Evolutionary conservation across 2,329 filamentous ascomycete species (phyloP), one percentile per base, ranked within the genome.

Genomic region (Rasamsonia emersonii): DNA sequence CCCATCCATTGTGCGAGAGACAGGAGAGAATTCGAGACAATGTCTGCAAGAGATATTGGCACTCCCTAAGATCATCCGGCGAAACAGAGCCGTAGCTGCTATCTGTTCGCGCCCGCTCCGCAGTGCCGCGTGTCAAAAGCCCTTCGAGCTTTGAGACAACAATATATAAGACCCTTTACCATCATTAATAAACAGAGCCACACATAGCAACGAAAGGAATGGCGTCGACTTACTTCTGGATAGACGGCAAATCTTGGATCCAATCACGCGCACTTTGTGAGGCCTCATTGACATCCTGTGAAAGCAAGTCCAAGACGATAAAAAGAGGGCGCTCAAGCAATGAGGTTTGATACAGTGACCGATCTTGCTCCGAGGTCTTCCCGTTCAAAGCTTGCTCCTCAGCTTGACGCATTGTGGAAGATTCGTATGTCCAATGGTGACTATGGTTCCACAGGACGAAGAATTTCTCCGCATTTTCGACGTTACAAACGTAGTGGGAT

Each of bases 301-400:
- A 61, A 1, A 96, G 65, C 1, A 79, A 72, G 56, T 96, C 89
- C 16, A 96, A 65, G 41, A 93, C 70, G 8, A 93, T 61, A 41
- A 95, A 81, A 11, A 94, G 59, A 1, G 89, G 89, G 30, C 86
- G 75, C 4, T 80, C 80, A 24, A 96, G 68, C 64, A 94, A 79
- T 58, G 70, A 43, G 71, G 63, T 50, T 29, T 59, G 51, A 30
- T 61, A 62, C 11, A 46, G 44, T 28, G 47, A 49, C 24, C 47
- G 41, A 14, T 46, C 48, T 8, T 55, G 48, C 16, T 43, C 45
- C 26, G 46, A 16, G 11, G 26, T 35, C 23, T 40, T 39, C 8
- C 35, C 33, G 24, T 36, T 38, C 8, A 30, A 24, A 9, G 31
- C 26, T 13, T 41, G 29, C 13, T 34, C 39, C 19, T 53, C 49